Conservation (phyloP, 768 basidiomycete genomes). For the Lentinula aciculospora region DNA sequence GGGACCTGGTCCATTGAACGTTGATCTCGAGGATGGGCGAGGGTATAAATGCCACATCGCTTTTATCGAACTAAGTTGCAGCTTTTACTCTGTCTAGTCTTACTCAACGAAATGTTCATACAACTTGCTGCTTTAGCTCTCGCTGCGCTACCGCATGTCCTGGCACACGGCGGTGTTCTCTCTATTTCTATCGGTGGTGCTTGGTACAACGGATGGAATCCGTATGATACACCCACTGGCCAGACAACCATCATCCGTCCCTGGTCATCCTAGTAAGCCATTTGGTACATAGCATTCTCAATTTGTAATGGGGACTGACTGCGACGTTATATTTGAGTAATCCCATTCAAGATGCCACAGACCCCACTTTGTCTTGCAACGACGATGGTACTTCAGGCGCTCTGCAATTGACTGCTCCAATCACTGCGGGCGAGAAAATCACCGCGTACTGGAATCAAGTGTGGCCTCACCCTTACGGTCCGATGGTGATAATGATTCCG, state of each 20-base stretch:
- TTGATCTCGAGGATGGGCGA: no score
- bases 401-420: constrained; percentile 34
- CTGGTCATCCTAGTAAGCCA: constrained; percentile 40
- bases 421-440: constrained; percentile 35
- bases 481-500: constrained; percentile 25
- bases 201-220: constrained; percentile 35
- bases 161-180: constrained; percentile 40
- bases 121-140: constrained; percentile 16
- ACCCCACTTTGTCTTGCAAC: constrained; percentile 37
- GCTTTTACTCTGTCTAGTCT: not conserved
- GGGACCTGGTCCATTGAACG: not conserved
- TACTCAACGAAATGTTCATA: not conserved
- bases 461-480: constrained; percentile 40
- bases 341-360: constrained; percentile 33
- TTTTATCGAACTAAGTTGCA: not conserved
- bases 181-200: constrained; percentile 32
- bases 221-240: constrained; percentile 36
- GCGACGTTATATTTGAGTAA: constrained; percentile 20
- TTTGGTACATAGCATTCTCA: not conserved
- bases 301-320: not conserved
- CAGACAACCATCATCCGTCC: constrained; percentile 38
- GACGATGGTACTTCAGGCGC: constrained; percentile 36
- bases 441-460: constrained; percentile 40
- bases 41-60: no score
- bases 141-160: constrained; percentile 22